Evolutionary conservation across 139 green algal genomes (phyloP).

Genomic region (Haematococcus lacustris): DNA sequence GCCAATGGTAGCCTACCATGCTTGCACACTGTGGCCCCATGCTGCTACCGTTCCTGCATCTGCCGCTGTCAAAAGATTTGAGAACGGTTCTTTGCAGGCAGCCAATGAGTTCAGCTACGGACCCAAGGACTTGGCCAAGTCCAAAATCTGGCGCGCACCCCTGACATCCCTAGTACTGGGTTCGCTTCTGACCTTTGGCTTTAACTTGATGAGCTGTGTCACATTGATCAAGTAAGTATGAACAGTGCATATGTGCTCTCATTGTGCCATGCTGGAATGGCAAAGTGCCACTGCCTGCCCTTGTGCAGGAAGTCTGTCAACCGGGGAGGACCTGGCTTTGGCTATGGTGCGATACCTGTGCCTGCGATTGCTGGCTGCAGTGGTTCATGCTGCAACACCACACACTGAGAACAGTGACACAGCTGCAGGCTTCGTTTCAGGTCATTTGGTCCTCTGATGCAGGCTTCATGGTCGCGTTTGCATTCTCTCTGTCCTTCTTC

Average conservation of each 20-base stretch:
- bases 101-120: not conserved
- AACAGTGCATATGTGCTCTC: not conserved
- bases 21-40: too few species aligned
- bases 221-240: slow-evolving; percentile 17
- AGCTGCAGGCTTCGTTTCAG: too few species aligned
- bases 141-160: slow-evolving; percentile 14
- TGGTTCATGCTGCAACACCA: slow-evolving; percentile 25
- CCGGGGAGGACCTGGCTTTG: slow-evolving; percentile 39
- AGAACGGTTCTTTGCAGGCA: too few species aligned
- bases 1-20: too few species aligned
- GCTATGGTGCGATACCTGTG: slow-evolving; percentile 35
- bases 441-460: too few species aligned
- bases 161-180: slow-evolving; percentile 5
- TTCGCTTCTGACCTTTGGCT: slow-evolving; percentile 7
- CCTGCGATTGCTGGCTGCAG: slow-evolving; percentile 1
- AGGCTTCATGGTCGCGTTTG: slow-evolving; percentile 39
- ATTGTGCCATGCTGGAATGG: not conserved
- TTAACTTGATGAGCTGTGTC: slow-evolving; percentile 17
- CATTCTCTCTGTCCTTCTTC: slow-evolving; percentile 35
- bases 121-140: not conserved
- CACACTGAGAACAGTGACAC: too few species aligned
- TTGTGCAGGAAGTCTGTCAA: slow-evolving; percentile 42
- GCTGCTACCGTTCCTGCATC: too few species aligned
- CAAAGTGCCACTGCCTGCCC: not conserved
- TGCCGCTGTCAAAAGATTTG: too few species aligned